A percentile compares a stretch with the other conserved stretches of the same genome.
phyloP scores from a whole-genome alignment of 345 rosid genomes.

The Abelmoschus esculentus region DNA sequence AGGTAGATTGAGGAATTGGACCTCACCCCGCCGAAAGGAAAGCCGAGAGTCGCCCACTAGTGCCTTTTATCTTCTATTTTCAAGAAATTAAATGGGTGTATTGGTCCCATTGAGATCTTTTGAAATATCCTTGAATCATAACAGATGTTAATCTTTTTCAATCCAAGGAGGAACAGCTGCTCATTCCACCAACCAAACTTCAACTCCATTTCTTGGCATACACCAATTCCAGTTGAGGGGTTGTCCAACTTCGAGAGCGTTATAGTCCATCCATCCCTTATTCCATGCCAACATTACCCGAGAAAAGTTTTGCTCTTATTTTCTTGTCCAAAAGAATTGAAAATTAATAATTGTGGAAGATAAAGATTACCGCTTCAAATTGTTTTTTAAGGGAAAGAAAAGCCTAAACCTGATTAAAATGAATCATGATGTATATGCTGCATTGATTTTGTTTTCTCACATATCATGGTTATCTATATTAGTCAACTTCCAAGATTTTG shows the following conservation, averaged over 20 bases:
- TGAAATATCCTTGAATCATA: background rate
- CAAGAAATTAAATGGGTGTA: background rate
- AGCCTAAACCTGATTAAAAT: no score
- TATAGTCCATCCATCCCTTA: no score
- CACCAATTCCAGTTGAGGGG: background rate
- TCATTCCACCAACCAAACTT: background rate
- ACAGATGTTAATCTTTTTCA: background rate
- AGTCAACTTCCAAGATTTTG: background rate
- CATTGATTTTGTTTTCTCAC: no score
- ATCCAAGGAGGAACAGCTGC: background rate
- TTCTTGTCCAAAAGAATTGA: no score
- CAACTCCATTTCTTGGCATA: background rate
- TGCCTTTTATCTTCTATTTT: background rate
- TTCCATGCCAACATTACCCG: no score
- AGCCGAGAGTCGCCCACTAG: background rate
- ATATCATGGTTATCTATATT: no score
- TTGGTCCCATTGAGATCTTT: background rate
- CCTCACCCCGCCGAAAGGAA: background rate
- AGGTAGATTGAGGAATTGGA: background rate
- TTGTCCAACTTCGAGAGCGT: no score
- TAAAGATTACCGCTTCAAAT: no score
- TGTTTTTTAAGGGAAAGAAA: no score
- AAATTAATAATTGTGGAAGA: no score
- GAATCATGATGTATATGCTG: no score
- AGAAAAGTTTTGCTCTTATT: no score